phyloP scores from a whole-genome alignment of 2,329 filamentous ascomycete genomes.

The Ophiostoma himal-ulmi region DNA sequence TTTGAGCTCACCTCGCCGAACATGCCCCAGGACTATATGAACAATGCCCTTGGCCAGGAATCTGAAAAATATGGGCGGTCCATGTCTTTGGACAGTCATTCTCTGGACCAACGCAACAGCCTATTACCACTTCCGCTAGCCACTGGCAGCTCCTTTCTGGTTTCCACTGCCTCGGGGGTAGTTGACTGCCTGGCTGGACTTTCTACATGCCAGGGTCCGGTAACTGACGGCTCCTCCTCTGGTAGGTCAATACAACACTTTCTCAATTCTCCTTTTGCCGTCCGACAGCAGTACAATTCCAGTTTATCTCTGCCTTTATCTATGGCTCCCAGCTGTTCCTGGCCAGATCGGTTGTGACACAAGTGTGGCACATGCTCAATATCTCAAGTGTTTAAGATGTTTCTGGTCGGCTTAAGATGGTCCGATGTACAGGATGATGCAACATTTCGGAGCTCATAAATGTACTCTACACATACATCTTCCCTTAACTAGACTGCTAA shows the following conservation, averaged over 20 bases:
- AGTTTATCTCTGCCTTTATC: neutral
- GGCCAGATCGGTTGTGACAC: neutral
- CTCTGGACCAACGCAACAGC: neutral
- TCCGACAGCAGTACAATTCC: neutral
- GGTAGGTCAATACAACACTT: slow-evolving; percentile 30
- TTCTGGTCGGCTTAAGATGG: neutral
- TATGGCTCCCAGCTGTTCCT: neutral
- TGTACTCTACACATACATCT: neutral
- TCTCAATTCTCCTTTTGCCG: neutral
- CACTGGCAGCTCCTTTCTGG: slow-evolving; percentile 15
- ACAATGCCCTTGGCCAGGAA: neutral
- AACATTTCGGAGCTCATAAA: neutral
- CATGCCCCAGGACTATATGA: neutral
- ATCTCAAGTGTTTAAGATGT: neutral
- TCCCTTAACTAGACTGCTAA: neutral
- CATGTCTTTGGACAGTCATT: neutral
- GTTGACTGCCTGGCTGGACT: slow-evolving; percentile 29
- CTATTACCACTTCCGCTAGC: slow-evolving; percentile 21
- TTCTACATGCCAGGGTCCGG: slow-evolving; percentile 35
- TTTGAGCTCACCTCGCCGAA: neutral
- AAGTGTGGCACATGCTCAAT: neutral
- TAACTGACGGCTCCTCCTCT: slow-evolving; percentile 32
- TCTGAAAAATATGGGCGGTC: neutral
- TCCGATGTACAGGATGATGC: neutral
- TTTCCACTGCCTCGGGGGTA: slow-evolving; percentile 16